phyloP scores from a whole-genome alignment of 306 rosid species.

The Ormosia semicastrata region DNA sequence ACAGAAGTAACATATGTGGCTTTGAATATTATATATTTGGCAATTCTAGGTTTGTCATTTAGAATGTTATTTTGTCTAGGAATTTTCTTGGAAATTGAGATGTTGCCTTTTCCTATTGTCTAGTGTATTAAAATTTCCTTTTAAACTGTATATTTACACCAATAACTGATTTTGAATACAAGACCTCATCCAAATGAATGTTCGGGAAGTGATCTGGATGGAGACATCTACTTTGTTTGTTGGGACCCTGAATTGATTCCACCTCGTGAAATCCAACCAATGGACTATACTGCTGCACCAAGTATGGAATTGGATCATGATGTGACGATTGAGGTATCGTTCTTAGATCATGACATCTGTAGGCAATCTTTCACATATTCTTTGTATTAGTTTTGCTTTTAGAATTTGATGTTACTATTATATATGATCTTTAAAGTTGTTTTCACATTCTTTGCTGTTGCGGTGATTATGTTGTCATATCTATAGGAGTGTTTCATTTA shows the following conservation, averaged over 20 bases:
- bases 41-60: background rate
- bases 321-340: constrained; percentile 67
- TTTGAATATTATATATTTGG: background rate
- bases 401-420: background rate
- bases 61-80: background rate
- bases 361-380: background rate
- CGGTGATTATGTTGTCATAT: background rate
- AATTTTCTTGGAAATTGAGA: background rate
- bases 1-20: background rate
- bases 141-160: constrained; percentile 11
- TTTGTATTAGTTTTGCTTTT: background rate
- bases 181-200: constrained; percentile 95
- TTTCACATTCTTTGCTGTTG: background rate
- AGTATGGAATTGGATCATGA: constrained; percentile 41
- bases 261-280: constrained; percentile 33
- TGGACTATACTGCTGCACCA: constrained; percentile 67
- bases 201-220: constrained; percentile 88
- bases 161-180: constrained; percentile 3
- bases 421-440: background rate
- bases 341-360: background rate
- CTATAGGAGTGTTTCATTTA: background rate
- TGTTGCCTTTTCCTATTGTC: background rate
- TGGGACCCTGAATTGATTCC: constrained; percentile 81
- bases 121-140: background rate
- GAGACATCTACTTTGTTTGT: constrained; percentile 71